Percentiles rank a stretch among this genome's conserved stretches.
These are phyloP conservation scores for Leucocoprinus birnbaumii DNA, from an alignment of 768 basidiomycete species.

Conservation along the genomic window DNA sequence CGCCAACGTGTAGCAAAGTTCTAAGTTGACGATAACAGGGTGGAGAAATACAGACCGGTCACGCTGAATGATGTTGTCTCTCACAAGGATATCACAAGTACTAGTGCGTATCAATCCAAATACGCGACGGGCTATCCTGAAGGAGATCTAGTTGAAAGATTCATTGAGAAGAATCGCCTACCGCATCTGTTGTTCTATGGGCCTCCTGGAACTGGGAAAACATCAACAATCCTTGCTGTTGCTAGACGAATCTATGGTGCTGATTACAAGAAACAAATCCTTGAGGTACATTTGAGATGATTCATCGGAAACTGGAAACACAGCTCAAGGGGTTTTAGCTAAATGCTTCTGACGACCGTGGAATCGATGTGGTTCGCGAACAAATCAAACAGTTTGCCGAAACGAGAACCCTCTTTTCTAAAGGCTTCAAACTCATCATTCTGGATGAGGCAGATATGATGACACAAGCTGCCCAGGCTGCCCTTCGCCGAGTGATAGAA, in stretches of 20 bases:
- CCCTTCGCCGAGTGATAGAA: constrained; percentile 94
- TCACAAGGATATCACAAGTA: constrained; percentile 91
- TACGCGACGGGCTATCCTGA: constrained; percentile 11
- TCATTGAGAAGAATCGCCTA: constrained; percentile 91
- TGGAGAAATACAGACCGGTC: constrained; percentile 95
- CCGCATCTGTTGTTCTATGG: constrained; percentile 98
- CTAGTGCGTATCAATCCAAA: constrained; percentile 63
- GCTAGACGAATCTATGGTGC: constrained; percentile 91
- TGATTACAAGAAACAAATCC: constrained; percentile 85
- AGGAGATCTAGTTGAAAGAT: constrained; percentile 78
- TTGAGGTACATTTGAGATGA: constrained; percentile 67
- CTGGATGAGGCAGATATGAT: constrained; percentile 99
- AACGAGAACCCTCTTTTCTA: constrained; percentile 86
- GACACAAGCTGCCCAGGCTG: constrained; percentile 97
- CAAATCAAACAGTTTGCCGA: constrained; percentile 99
- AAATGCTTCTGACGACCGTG: constrained; percentile 97
- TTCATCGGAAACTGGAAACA: not conserved
- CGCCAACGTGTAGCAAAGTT: constrained; percentile 19
- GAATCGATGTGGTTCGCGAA: constrained; percentile 97
- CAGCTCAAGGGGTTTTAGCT: constrained; percentile 47
- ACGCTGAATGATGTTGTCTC: constrained; percentile 94
- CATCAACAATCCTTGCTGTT: constrained; percentile 94
- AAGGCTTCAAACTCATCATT: constrained; percentile 96
- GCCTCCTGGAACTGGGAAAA: constrained; percentile 98
- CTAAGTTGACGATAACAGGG: constrained; percentile 53